Conservation (phyloP, 2,329 filamentous ascomycete genomes). For the Sphaerulina vaccinii region DNA sequence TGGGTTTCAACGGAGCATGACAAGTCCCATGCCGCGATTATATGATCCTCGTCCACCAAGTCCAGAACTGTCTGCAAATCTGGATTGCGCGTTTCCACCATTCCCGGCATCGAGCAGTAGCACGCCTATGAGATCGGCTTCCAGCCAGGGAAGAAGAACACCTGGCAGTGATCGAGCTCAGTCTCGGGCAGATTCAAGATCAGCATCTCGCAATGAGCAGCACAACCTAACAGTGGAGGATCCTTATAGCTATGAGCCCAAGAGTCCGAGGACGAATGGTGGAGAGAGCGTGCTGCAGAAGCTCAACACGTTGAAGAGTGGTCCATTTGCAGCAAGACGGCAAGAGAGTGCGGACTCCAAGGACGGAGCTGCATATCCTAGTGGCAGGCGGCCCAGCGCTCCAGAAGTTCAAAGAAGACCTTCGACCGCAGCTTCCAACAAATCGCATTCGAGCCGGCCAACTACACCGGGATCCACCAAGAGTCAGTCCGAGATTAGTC, state of each 20-base stretch:
- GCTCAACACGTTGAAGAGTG: slow-evolving; percentile 62
- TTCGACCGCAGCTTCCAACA: slow-evolving; percentile 15
- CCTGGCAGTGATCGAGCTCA: slow-evolving; percentile 13
- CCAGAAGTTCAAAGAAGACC: slow-evolving; percentile 12
- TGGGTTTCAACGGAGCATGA: slow-evolving; percentile 28
- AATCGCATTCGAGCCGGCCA: slow-evolving; percentile 15
- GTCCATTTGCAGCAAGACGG: slow-evolving; percentile 54
- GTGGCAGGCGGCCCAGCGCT: slow-evolving; percentile 22
- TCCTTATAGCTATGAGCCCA: slow-evolving; percentile 36
- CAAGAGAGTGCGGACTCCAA: slow-evolving; percentile 22
- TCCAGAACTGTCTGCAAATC: slow-evolving; percentile 44
- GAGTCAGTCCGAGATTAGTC: slow-evolving; percentile 2
- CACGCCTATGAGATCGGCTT: slow-evolving; percentile 27
- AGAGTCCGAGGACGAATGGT: slow-evolving; percentile 43
- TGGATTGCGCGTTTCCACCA: slow-evolving; percentile 56
- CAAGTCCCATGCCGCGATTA: slow-evolving; percentile 35
- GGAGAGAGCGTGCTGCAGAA: slow-evolving; percentile 52
- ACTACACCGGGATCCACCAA: slow-evolving; percentile 6
- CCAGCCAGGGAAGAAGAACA: slow-evolving; percentile 30
- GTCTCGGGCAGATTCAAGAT: slow-evolving; percentile 28
- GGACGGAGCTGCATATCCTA: slow-evolving; percentile 5
- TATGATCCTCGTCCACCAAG: slow-evolving; percentile 36
- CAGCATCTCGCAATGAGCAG: slow-evolving; percentile 26
- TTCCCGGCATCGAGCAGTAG: slow-evolving; percentile 43
- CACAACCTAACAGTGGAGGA: slow-evolving; percentile 19